These are phyloP conservation scores for Psidium friedrichsthalianum DNA, from an alignment of 345 rosid genomes.

Conservation along the genomic window DNA sequence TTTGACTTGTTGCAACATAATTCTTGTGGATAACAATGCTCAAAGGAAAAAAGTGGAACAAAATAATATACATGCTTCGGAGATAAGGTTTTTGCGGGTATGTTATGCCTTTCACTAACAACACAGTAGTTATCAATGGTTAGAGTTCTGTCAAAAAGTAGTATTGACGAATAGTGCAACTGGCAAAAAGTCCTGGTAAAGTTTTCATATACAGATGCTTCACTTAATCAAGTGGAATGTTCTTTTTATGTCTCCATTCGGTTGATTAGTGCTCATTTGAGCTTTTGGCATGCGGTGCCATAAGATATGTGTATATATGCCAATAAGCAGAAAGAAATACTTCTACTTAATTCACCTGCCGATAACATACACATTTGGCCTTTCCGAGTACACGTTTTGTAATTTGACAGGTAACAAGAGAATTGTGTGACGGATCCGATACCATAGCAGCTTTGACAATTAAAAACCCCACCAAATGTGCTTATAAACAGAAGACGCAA, in stretches of 20 bases:
- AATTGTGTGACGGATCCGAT: not conserved
- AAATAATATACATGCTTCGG: not conserved
- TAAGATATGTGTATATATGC: not conserved
- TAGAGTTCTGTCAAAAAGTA: not conserved
- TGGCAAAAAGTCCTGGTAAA: not conserved
- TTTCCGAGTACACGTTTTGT: not conserved
- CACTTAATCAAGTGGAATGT: not conserved
- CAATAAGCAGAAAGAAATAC: not conserved
- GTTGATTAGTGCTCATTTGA: not conserved
- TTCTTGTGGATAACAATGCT: not conserved
- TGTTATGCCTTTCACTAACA: not conserved
- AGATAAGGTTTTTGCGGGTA: not conserved
- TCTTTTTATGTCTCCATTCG: not conserved
- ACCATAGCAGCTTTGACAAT: not conserved
- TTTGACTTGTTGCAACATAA: not conserved
- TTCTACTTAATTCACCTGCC: not conserved
- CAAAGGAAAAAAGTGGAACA: not conserved
- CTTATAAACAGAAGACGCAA: not conserved
- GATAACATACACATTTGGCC: not conserved
- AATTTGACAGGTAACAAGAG: not conserved
- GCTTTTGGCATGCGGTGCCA: not conserved
- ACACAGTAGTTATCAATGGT: not conserved
- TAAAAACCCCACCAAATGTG: not conserved
- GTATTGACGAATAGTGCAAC: not conserved
- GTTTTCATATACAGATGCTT: not conserved